Base-by-base conservation (phyloP, 495 filamentous ascomycete species). In the Penicillium soppii region DNA sequence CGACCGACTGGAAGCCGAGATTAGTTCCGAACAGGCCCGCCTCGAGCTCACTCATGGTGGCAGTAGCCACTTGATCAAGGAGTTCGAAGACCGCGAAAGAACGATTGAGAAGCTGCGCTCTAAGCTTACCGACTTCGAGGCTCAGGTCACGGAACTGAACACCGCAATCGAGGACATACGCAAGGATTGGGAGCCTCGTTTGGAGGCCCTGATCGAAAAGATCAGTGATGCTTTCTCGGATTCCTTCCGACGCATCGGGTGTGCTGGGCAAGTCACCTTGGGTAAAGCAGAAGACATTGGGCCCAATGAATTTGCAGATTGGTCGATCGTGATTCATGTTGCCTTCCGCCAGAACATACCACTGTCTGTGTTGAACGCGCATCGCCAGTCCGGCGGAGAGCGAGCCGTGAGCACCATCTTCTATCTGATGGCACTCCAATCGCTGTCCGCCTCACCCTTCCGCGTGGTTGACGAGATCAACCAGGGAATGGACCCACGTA, bases 381-480 rank as follows among this genome's bases (percentile, higher is more conserved):
- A 97, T 66, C 90, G 95, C 25, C 94, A 99, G 68, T 96, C 91
- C 16, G 94, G 94, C 53, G 94, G 94, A 47, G 94, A 99, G 72
- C 86, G 95, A 32, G 91, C 94, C 21, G 94, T 99, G 26, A 92
- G 88, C 25, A 99, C 94, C 2, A 96, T 99, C 64, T 99, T 97
- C 80, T 99, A 97, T 70, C 89, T 99, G 53, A 97, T 99, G 92
- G 89, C 95, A 1, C 81, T 99, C 7, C 94, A 99, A 67, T 88
- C 89, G 15, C 85, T 97, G 57, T 92, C 94, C 3, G 89, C 90
- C 55, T 88, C 90, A 2, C 94, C 94, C n/a, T 99, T 99, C 85
- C 91, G 94, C 46, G 94, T 97, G 33, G 94, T 99, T 47, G 94
- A 98, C 72, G 94, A 98, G 71, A 98, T 98, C 74, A 98, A 98